phyloP scores from a whole-genome alignment of 257 asterid genomes.

The Nicotiana undulata region DNA sequence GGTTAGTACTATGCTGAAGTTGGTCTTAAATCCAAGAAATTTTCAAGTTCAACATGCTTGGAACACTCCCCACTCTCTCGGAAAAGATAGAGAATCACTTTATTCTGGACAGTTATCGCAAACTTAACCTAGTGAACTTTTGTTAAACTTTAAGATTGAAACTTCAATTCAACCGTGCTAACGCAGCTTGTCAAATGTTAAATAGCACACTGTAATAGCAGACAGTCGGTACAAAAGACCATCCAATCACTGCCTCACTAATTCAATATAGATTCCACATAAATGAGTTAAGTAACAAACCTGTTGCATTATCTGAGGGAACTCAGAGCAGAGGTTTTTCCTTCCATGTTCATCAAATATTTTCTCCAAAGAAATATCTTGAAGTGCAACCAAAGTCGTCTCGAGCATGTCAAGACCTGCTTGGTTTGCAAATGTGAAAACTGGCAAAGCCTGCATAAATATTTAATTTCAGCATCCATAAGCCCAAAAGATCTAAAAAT shows the following conservation, averaged over 20 bases:
- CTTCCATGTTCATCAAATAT: conserved; percentile 77
- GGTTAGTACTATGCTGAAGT: not conserved
- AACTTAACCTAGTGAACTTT: not conserved
- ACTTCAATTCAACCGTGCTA: not conserved
- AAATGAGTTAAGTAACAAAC: conserved; percentile 21
- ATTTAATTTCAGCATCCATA: not conserved
- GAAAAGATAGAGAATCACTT: not conserved
- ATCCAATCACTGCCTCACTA: not conserved
- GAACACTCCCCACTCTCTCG: not conserved
- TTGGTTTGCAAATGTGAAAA: conserved; percentile 80
- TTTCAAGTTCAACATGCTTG: not conserved
- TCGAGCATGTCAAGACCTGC: conserved; percentile 95
- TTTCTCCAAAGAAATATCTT: conserved; percentile 73
- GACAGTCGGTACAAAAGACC: not conserved
- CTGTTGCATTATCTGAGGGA: conserved; percentile 83
- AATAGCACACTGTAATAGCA: not conserved
- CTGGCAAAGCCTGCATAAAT: conserved; percentile 57
- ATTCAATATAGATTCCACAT: not conserved
- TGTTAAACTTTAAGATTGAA: no score
- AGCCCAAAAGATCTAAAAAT: not conserved
- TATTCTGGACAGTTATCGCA: not conserved
- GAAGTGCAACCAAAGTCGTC: conserved; percentile 75
- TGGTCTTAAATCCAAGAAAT: not conserved
- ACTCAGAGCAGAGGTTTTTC: conserved; percentile 59
- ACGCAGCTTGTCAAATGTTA: not conserved